Base-by-base conservation (phyloP, 2,329 filamentous ascomycete species). In the Beauveria medogensis region DNA sequence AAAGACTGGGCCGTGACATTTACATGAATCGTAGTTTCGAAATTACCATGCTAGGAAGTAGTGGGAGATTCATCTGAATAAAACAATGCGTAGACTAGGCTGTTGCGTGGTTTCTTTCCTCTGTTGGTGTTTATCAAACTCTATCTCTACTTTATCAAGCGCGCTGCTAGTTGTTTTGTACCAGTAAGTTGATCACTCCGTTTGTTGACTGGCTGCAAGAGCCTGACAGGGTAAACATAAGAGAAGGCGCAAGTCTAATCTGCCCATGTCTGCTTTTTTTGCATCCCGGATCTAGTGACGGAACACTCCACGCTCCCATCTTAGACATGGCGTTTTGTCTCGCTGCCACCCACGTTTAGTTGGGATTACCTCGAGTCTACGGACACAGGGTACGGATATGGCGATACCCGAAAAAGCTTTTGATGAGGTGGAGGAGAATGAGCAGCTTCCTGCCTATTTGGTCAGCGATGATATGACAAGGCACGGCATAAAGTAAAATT, bases 271-370 rank as follows among this genome's bases (percentile, higher is more conserved):
- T 30, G 10, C 3, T 43, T 24, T 37, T 14, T 20, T 5, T 14
- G 14, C 14, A 37, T 37, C 34, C 34, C 5, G 34, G 34, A 16
- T 37, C 14, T 16, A 37, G 4, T 37, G 12, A 37, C 34, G 34
- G 14, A 37, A 59, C n/a, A 48, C 50, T 30, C 18, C 53, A 52
- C 46, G 28, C 34, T 22, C 20, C 44, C 24, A 59, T 59, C 47
- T 59, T 46, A 53, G 56, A 59, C 56, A 52, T 52, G 56, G 56
- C 56, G 44, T 59, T 59, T 52, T 59, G 40, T 53, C 56, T 59
- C 24, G 28, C 56, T 37, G 56, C 18, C 10, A 26, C 24, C 41
- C 44, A 46, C 22, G 44, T 14, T 44, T 16, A 14, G 34, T 14
- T 34, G 30, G 4, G 30, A 34, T 37, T 37, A 37, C 34, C 34